Percentiles rank a stretch among this genome's conserved stretches.
Evolutionary conservation across 1,284 basidiomycete species (phyloP).

Genomic region (Sanghuangporus weigelae): DNA sequence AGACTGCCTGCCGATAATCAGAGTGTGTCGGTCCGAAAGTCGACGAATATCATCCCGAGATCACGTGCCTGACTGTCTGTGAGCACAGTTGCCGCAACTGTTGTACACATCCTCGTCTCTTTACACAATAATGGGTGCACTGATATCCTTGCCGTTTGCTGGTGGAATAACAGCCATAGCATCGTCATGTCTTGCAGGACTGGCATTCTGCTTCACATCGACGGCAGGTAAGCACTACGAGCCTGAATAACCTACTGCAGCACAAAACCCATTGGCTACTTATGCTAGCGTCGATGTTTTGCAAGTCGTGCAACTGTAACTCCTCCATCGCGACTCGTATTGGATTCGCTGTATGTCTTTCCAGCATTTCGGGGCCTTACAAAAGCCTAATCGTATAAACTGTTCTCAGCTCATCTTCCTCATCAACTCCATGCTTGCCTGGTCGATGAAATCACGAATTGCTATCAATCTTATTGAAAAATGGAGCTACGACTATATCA

Average conservation of each 20-base stretch:
- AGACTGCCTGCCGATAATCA: background rate
- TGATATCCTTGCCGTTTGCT: slow-evolving; percentile 84
- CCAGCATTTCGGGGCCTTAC: background rate
- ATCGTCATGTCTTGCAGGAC: slow-evolving; percentile 74
- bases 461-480: slow-evolving; percentile 87
- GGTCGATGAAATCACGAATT: slow-evolving; percentile 90
- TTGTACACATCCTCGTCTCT: background rate
- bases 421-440: slow-evolving; percentile 93
- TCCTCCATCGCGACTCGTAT: slow-evolving; percentile 97
- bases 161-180: slow-evolving; percentile 74
- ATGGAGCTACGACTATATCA: slow-evolving; percentile 94
- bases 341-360: slow-evolving; percentile 79
- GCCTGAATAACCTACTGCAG: background rate
- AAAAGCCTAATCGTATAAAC: background rate
- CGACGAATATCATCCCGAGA: background rate
- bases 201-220: slow-evolving; percentile 79
- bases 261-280: background rate
- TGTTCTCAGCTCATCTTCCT: slow-evolving; percentile 82
- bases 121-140: slow-evolving; percentile 58
- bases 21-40: background rate
- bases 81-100: background rate
- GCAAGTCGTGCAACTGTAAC: slow-evolving; percentile 98
- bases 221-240: slow-evolving; percentile 58
- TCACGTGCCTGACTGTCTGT: background rate
- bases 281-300: slow-evolving; percentile 85